A percentile compares a stretch with the other conserved stretches of the same genome.
Evolutionary conservation across 73 alveolate species (phyloP).

Genomic region (Paramecium caudatum): DNA sequence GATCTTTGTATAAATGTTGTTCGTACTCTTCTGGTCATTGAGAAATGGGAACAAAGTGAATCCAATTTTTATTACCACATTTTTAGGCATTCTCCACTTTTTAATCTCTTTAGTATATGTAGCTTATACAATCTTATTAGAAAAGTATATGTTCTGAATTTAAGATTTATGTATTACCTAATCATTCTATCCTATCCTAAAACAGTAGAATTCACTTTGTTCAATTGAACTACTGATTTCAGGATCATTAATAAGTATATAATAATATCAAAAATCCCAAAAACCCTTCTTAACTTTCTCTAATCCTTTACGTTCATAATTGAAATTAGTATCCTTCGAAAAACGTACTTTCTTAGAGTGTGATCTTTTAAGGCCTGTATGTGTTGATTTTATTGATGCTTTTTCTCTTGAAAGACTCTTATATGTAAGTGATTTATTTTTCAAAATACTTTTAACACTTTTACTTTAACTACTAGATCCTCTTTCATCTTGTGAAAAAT

Average conservation of each 20-base stretch:
- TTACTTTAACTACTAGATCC: not conserved
- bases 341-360: slow-evolving; percentile 21
- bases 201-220: slow-evolving; percentile 28
- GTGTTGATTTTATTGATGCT: not conserved
- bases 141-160: slow-evolving; percentile 54
- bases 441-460: slow-evolving; percentile 10
- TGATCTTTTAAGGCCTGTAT: not conserved
- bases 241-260: not conserved
- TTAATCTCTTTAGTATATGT: not conserved
- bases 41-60: slow-evolving; percentile 11
- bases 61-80: slow-evolving; percentile 39
- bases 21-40: slow-evolving; percentile 65
- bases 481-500: slow-evolving; percentile 9
- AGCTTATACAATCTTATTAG: slow-evolving; percentile 28
- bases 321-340: slow-evolving; percentile 42
- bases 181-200: slow-evolving; percentile 62
- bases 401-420: not conserved
- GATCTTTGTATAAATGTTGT: slow-evolving; percentile 30
- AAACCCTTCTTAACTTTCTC: not conserved
- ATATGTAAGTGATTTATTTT: not conserved
- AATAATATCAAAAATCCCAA: slow-evolving; percentile 34
- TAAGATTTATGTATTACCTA: slow-evolving; percentile 1
- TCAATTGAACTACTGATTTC: not conserved
- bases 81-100: slow-evolving; percentile 13
- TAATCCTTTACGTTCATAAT: slow-evolving; percentile 27